Evolutionary conservation across 371 early-diverging fungal genomes (phyloP).

Genomic region (Rhizopus stolonifer): DNA sequence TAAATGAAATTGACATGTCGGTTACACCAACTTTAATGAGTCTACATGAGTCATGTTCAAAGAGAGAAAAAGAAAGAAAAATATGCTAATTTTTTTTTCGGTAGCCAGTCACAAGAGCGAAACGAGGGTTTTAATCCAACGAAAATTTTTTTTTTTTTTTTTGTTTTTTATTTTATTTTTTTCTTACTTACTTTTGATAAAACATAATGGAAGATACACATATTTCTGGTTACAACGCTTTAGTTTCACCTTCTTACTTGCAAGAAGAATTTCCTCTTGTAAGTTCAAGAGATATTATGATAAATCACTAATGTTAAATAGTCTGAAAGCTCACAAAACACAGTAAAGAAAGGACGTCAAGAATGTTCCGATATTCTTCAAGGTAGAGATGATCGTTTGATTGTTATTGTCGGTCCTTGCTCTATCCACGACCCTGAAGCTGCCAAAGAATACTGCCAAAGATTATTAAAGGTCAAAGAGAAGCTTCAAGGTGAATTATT

Average conservation of each 20-base stretch:
- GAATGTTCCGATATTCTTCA: constrained; percentile 71
- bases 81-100: background rate
- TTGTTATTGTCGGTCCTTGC: constrained; percentile 93
- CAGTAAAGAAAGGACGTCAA: constrained; percentile 58
- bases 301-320: background rate
- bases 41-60: background rate
- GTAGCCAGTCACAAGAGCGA: too few species aligned
- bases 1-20: background rate
- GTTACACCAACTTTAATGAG: constrained; percentile 1
- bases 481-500: constrained; percentile 61
- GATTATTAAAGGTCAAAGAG: constrained; percentile 61
- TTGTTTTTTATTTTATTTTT: background rate
- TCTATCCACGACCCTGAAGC: constrained; percentile 86
- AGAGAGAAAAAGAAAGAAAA: background rate
- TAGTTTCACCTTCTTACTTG: constrained; percentile 59
- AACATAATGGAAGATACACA: constrained; percentile 61
- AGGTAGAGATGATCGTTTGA: constrained; percentile 80
- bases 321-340: constrained; percentile 38
- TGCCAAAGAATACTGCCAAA: constrained; percentile 76
- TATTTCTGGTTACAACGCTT: constrained; percentile 61
- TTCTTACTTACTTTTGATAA: background rate
- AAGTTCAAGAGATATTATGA: too few species aligned
- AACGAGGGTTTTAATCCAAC: too few species aligned
- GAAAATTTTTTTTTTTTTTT: background rate
- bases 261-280: constrained; percentile 64